Evolutionary conservation across 208 protist genomes (phyloP).

Genomic region (Herpetomonas tarakana): DNA sequence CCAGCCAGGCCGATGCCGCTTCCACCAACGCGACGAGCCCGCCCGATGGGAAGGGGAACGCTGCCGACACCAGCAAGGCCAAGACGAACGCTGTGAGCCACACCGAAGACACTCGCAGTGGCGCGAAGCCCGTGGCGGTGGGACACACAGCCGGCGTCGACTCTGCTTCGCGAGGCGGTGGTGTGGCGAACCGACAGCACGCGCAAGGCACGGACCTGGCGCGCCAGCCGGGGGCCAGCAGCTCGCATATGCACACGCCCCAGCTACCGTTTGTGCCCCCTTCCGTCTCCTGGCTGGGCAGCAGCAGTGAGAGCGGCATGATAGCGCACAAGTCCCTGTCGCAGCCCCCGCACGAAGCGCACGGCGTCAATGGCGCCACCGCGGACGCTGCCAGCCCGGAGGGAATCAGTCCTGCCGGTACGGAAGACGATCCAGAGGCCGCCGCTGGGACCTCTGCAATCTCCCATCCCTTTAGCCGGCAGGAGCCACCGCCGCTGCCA

Average conservation of each 20-base stretch:
- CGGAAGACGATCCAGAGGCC: not conserved
- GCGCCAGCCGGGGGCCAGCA: not conserved
- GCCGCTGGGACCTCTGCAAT: no score
- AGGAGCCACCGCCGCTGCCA: conserved; percentile 4
- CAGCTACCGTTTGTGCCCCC: not conserved
- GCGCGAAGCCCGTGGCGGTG: not conserved
- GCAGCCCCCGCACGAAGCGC: no score
- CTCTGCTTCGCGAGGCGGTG: not conserved
- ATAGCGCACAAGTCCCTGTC: not conserved
- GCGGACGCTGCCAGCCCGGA: not conserved
- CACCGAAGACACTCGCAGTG: not conserved
- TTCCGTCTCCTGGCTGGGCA: not conserved
- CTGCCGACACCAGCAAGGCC: not conserved
- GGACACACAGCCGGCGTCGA: not conserved
- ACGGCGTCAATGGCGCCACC: not conserved
- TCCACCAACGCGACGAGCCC: not conserved
- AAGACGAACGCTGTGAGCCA: not conserved
- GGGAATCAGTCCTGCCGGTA: no score
- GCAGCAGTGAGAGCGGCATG: conserved; percentile 7
- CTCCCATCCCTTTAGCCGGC: not conserved
- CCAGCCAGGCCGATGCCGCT: not conserved
- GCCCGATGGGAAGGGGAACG: no score
- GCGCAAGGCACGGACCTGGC: no score
- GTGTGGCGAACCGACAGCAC: no score
- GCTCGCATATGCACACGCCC: not conserved